These are phyloP conservation scores for Amylostereum areolatum DNA, from an alignment of 1,284 basidiomycete genomes.

Conservation along the genomic window DNA sequence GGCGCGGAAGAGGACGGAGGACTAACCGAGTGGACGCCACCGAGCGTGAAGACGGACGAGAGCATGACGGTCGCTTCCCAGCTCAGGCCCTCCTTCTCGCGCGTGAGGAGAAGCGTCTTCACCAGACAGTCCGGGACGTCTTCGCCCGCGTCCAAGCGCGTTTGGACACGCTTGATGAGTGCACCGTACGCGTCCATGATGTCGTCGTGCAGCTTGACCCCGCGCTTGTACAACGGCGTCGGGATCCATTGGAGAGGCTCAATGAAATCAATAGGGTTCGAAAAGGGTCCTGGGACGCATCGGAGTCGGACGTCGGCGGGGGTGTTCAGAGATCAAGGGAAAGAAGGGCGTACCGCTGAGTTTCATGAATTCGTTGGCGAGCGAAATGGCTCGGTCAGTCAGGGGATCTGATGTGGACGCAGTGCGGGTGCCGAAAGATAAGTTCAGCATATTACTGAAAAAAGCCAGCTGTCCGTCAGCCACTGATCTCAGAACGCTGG, in stretches of 20 bases:
- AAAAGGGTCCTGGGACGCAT: conserved; percentile 25
- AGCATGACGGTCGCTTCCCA: conserved; percentile 31
- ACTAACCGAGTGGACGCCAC: conserved; percentile 30
- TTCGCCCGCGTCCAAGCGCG: conserved; percentile 25
- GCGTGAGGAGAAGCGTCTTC: conserved; percentile 23
- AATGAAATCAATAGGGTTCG: conserved; percentile 35
- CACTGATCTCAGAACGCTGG: not conserved
- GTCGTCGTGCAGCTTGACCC: conserved; percentile 24
- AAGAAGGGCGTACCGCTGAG: conserved; percentile 9
- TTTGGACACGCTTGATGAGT: conserved; percentile 29
- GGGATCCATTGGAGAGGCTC: conserved; percentile 30
- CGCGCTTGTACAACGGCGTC: conserved; percentile 25
- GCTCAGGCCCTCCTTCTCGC: conserved; percentile 25
- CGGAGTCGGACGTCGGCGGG: conserved; percentile 12
- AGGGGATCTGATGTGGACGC: conserved; percentile 25
- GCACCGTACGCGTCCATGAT: conserved; percentile 29
- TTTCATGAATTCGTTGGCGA: conserved; percentile 33
- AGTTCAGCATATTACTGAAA: conserved; percentile 29
- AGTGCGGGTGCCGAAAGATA: conserved; percentile 29
- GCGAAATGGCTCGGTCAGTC: conserved; percentile 22
- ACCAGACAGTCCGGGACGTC: conserved; percentile 31
- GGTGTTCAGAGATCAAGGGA: conserved; percentile 16
- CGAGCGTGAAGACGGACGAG: conserved; percentile 32
- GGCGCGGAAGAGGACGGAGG: not conserved
- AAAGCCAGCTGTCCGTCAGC: not conserved